Percentiles rank a stretch among this genome's conserved stretches.
These are phyloP conservation scores for Phaeosphaeriaceae sp. DNA, from an alignment of 2,329 filamentous ascomycete genomes.

Conservation along the genomic window DNA sequence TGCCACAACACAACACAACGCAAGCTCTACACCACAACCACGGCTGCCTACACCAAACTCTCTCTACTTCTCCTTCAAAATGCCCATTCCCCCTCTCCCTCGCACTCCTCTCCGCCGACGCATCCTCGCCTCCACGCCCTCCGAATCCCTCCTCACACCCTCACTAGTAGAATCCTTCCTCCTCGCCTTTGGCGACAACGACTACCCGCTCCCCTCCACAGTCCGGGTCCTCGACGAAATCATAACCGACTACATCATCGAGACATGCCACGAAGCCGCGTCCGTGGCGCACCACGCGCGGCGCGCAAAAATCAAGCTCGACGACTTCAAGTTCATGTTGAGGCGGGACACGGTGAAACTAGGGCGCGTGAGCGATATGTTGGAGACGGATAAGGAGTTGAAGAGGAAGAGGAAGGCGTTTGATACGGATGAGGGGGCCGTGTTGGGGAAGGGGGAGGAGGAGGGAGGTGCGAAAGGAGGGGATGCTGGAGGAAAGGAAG, in stretches of 20 bases:
- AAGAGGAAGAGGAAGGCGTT: slow-evolving; percentile 82
- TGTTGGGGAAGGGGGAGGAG: slow-evolving; percentile 51
- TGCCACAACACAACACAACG: background rate
- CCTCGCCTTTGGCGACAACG: slow-evolving; percentile 80
- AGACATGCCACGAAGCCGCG: slow-evolving; percentile 88
- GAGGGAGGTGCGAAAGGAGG: slow-evolving; percentile 17
- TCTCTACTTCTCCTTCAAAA: too few species aligned
- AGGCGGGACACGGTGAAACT: slow-evolving; percentile 84
- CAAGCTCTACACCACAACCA: too few species aligned
- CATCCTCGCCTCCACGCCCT: slow-evolving; percentile 8
- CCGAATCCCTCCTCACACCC: slow-evolving; percentile 10
- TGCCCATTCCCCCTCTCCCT: background rate
- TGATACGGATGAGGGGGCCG: slow-evolving; percentile 69
- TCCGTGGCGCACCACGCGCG: slow-evolving; percentile 84
- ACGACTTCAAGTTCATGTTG: slow-evolving; percentile 95
- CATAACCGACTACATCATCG: slow-evolving; percentile 90
- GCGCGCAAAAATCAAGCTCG: slow-evolving; percentile 96
- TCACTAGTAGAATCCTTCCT: slow-evolving; percentile 73
- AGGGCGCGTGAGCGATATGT: slow-evolving; percentile 86
- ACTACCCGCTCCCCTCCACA: slow-evolving; percentile 80
- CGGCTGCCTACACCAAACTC: too few species aligned
- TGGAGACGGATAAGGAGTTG: slow-evolving; percentile 86
- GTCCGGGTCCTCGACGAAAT: slow-evolving; percentile 92
- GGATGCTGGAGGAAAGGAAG: slow-evolving; percentile 9
- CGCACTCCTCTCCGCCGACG: slow-evolving; percentile 12